Evolutionary conservation across 495 filamentous ascomycete genomes (phyloP), one percentile per base, ranked within the genome.

Genomic region (Talaromyces borbonicus): DNA sequence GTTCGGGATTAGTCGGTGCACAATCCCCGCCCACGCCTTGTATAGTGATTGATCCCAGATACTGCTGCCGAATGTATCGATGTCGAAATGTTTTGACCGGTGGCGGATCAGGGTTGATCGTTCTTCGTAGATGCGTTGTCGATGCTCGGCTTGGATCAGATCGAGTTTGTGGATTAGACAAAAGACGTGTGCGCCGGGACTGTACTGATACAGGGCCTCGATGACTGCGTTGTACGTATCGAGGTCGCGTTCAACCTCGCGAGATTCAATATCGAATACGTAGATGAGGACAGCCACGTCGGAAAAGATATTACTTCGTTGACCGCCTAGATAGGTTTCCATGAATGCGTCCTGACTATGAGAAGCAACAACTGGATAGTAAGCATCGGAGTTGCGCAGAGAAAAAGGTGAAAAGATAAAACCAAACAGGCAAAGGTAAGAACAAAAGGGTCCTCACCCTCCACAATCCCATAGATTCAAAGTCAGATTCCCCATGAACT

Each of bases 11-110:
- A 98, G 74, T 58, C 84, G 86, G 69, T 98, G 90, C 45, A 98
- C 95, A 51, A 98, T 95, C 52, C 81, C 82, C 0, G 93, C 92
- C 92, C 92, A 98, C 4, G 92, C 92, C 54, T 89, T 90, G 69
- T 98, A 98, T n/a, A 98, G 69, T 9, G 82, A 88, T 62, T 98
- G 90, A 60, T 98, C 92, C 92, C 92, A 98, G 65, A 98, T 98
- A 32, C 84, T 92, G 6, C 92, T 97, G 22, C 87, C 85, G 57
- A 90, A 97, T 50, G 85, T 77, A 48, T 81, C 73, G 51, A 84
- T 63, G 32, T 58, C 60, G 62, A 87, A 92, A 14, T 81, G 73
- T 32, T 80, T 76, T n/a, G 81, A 85, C 53, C 84, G 83, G 49
- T 77, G 73, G 42, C 80, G 74, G 51, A 98, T 84, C 22, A 88